Percentiles rank a stretch among this genome's conserved stretches.
Conservation (phyloP, 345 rosid genomes). For the Bruguiera parviflora region DNA sequence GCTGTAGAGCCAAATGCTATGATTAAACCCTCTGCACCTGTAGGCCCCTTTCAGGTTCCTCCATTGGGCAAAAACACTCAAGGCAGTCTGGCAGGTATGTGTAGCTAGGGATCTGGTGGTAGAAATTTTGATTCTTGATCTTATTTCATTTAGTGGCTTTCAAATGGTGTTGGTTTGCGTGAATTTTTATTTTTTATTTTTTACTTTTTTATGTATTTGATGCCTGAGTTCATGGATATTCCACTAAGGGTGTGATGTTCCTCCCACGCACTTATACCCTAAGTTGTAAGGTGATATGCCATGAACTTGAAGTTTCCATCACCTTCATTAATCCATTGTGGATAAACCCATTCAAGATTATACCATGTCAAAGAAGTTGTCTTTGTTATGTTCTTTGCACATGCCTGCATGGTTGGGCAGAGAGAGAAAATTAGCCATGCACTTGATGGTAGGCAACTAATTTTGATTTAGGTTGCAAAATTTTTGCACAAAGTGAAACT, state of each 20-base stretch:
- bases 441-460: too few relatives aligned
- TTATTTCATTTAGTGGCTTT: not conserved
- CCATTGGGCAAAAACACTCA: conserved; percentile 25
- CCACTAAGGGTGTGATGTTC: not conserved
- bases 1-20: conserved; percentile 28
- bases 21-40: conserved; percentile 27
- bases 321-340: not conserved
- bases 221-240: not conserved
- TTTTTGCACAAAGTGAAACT: too few relatives aligned
- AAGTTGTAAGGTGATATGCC: not conserved
- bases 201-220: not conserved
- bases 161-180: not conserved
- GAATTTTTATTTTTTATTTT: not conserved
- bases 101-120: not conserved
- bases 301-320: not conserved
- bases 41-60: conserved; percentile 18
- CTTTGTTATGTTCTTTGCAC: not conserved
- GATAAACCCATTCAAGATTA: not conserved
- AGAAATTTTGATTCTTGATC: not conserved
- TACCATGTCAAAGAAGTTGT: not conserved
- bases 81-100: conserved; percentile 44
- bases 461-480: too few relatives aligned
- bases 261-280: not conserved
- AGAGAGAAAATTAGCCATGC: too few relatives aligned
- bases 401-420: too few relatives aligned